phyloP scores from a whole-genome alignment of 768 basidiomycete genomes.

The Boletus bicolor region DNA sequence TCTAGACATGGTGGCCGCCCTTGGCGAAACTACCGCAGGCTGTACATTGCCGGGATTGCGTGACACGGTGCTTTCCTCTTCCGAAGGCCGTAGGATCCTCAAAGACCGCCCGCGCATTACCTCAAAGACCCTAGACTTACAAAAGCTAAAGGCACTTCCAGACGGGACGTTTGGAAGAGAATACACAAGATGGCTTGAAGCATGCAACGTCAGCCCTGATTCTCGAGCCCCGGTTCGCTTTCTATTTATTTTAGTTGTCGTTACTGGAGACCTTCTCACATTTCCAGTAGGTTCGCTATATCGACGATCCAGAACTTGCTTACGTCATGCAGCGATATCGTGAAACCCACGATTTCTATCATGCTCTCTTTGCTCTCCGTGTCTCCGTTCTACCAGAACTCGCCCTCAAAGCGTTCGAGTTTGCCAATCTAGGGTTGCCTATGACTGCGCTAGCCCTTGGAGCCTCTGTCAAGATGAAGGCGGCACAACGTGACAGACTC shows the following conservation, averaged over 20 bases:
- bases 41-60: conserved; percentile 71
- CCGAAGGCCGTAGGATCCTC: conserved; percentile 82
- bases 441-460: conserved; percentile 79
- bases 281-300: conserved; percentile 76
- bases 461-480: conserved; percentile 34
- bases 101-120: conserved; percentile 82
- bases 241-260: neutral
- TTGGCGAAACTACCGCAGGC: conserved; percentile 91
- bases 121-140: conserved; percentile 70
- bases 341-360: conserved; percentile 97
- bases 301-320: conserved; percentile 91
- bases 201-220: conserved; percentile 89
- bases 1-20: conserved; percentile 90
- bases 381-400: conserved; percentile 90
- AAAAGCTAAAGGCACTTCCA: conserved; percentile 58
- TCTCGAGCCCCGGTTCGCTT: conserved; percentile 79
- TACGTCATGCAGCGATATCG: conserved; percentile 98
- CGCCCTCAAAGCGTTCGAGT: conserved; percentile 92
- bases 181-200: conserved; percentile 87
- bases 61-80: conserved; percentile 69
- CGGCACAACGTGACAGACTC: conserved; percentile 50
- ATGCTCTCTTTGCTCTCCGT: conserved; percentile 84
- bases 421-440: conserved; percentile 87
- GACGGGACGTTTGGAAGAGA: conserved; percentile 83
- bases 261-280: neutral